Evolutionary conservation across 208 protist genomes (phyloP).

Genomic region (Porcisia deanei): DNA sequence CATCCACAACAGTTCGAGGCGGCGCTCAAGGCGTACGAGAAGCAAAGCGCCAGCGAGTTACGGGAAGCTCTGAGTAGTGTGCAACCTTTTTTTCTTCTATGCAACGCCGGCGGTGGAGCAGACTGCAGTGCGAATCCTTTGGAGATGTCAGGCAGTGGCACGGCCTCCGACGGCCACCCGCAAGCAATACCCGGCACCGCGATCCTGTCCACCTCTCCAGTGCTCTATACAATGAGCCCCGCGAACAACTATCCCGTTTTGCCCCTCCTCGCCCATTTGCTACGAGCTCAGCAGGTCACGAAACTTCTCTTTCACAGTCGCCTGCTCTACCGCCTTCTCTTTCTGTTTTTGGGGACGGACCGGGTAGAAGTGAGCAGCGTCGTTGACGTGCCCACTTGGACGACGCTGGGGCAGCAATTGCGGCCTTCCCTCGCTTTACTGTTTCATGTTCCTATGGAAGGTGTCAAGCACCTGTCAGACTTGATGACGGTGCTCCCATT

Average conservation of each 20-base stretch:
- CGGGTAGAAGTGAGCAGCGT: slow-evolving; percentile 60
- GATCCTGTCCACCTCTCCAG: slow-evolving; percentile 7
- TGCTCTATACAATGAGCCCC: slow-evolving; percentile 52
- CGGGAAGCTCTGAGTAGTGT: slow-evolving; percentile 30
- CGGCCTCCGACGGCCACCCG: neutral
- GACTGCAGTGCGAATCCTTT: neutral
- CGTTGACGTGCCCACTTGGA: slow-evolving; percentile 57
- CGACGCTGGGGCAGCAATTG: slow-evolving; percentile 34
- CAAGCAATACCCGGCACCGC: neutral
- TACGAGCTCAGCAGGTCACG: slow-evolving; percentile 36
- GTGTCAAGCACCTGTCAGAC: slow-evolving; percentile 4
- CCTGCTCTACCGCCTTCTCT: slow-evolving; percentile 64
- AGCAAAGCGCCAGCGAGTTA: slow-evolving; percentile 27
- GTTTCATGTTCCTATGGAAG: slow-evolving; percentile 10
- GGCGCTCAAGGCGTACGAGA: slow-evolving; percentile 34
- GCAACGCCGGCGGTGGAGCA: neutral
- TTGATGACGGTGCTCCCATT: slow-evolving; percentile 18
- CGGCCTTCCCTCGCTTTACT: slow-evolving; percentile 3
- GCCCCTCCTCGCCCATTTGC: slow-evolving; percentile 56
- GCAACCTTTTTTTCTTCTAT: slow-evolving; percentile 49
- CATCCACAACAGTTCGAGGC: slow-evolving; percentile 50
- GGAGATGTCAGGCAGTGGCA: neutral
- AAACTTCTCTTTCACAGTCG: slow-evolving; percentile 59
- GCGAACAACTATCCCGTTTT: slow-evolving; percentile 37
- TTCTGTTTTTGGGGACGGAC: slow-evolving; percentile 77